Evolutionary conservation across 129 eudicot species (phyloP), one percentile per base, ranked within the genome.

Genomic region (Chrysanthemum lavandulifolium): DNA sequence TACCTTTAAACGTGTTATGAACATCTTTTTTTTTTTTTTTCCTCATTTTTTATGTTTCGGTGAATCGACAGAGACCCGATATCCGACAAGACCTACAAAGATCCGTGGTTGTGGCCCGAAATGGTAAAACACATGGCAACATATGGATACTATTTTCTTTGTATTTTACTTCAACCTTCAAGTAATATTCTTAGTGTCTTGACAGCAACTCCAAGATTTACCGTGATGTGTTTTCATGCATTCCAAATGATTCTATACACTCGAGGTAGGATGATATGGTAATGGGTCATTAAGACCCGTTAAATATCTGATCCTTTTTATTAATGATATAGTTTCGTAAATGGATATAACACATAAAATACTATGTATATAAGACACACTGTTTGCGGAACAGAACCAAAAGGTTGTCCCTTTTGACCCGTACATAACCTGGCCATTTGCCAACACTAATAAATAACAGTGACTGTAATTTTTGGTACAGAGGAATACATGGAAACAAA

Each of bases 211-310:
- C 96, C 73, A 72, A 47, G 61, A 86, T 90, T 82, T 94, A 87
- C 72, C 87, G 90, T 63, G 97, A 86, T 59, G 91, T 88, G 13
- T 94, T 94, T 84, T 78, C 86, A 69, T 94, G 97, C 78, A 78
- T 88, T 75, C 98, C 98, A 14, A 94, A 88, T 65, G 97, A 94
- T 80, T 73, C 80, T 72, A 87, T 86, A 76, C 96, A 78, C 83
- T 94, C 98, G 68, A 94, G 97, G 98, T 93, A 84, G 61, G 2
- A 25, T 25, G 27, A 25, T 25, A 1, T 2, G 1, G 2, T 25
- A 25, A 1, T 19, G 21, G 21, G 21, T 19, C 21, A 19, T 19
- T 19, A 19, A 19, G 21, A 25, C 27, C 27, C 27, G 27, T 25
- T 25, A 25, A 25, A 25, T 1, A 25, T 25, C 27, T 0, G 27